phyloP scores from a whole-genome alignment of 2,329 filamentous ascomycete species.

The Monilinia fructicola region DNA sequence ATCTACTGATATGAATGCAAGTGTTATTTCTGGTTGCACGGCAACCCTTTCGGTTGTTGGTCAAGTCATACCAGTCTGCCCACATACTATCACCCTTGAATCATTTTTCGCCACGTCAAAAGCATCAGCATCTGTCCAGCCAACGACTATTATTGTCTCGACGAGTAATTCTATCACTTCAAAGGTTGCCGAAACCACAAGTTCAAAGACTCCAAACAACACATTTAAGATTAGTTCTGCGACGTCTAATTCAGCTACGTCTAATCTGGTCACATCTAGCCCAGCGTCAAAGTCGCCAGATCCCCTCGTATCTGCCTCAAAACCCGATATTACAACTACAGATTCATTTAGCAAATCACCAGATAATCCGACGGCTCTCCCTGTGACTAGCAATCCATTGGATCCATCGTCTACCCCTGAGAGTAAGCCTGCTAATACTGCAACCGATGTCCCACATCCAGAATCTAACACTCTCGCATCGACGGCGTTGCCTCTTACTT shows the following conservation, averaged over 20 bases:
- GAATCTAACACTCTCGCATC: no score
- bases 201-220: background rate
- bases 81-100: conserved; percentile 17
- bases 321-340: background rate
- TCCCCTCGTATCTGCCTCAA: background rate
- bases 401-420: background rate
- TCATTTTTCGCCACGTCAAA: conserved; percentile 9
- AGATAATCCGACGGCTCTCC: background rate
- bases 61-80: conserved; percentile 15
- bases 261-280: background rate
- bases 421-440: background rate
- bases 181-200: background rate
- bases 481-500: no score
- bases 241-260: background rate
- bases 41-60: conserved; percentile 18
- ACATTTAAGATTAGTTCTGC: background rate
- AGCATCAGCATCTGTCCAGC: background rate
- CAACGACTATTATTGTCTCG: conserved; percentile 4
- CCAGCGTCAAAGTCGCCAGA: background rate
- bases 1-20: conserved; percentile 18
- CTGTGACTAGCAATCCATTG: background rate
- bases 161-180: conserved; percentile 2
- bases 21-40: conserved; percentile 18
- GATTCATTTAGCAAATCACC: background rate
- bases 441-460: no score